These are phyloP conservation scores for Metrosideros polymorpha DNA, from an alignment of 441 rosid genomes.

Conservation along the genomic window DNA sequence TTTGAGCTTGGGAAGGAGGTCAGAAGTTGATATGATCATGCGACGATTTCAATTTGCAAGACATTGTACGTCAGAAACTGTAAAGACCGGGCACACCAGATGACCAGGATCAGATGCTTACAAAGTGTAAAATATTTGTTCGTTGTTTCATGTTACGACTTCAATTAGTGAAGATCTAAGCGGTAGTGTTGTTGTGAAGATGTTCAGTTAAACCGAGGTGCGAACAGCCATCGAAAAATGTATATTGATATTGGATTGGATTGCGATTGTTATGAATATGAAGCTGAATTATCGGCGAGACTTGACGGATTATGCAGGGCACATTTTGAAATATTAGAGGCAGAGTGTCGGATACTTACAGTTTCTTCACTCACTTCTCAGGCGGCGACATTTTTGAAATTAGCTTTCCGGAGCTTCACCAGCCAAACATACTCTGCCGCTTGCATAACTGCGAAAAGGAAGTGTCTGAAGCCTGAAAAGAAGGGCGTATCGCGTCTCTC, in stretches of 20 bases:
- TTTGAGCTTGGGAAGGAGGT: conserved; percentile 10
- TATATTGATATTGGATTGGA: neutral
- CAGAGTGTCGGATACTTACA: neutral
- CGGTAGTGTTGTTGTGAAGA: neutral
- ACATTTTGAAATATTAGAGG: neutral
- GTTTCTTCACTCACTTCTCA: neutral
- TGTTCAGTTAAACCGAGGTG: neutral
- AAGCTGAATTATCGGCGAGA: neutral
- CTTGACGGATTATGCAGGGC: neutral
- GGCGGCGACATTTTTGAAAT: neutral
- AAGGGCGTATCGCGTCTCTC: neutral
- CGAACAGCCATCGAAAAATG: neutral
- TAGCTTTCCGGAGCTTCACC: neutral
- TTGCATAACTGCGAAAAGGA: neutral
- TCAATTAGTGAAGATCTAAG: neutral
- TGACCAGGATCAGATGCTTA: neutral
- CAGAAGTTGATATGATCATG: neutral
- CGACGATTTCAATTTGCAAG: neutral
- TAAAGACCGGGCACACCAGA: neutral
- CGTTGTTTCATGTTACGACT: neutral
- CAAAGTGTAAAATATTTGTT: neutral
- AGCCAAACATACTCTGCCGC: neutral
- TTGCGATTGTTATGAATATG: neutral
- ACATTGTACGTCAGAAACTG: neutral
- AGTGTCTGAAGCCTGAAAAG: neutral